Evolutionary conservation across 768 basidiomycete genomes (phyloP).

Genomic region (Crassisporium funariophilum): DNA sequence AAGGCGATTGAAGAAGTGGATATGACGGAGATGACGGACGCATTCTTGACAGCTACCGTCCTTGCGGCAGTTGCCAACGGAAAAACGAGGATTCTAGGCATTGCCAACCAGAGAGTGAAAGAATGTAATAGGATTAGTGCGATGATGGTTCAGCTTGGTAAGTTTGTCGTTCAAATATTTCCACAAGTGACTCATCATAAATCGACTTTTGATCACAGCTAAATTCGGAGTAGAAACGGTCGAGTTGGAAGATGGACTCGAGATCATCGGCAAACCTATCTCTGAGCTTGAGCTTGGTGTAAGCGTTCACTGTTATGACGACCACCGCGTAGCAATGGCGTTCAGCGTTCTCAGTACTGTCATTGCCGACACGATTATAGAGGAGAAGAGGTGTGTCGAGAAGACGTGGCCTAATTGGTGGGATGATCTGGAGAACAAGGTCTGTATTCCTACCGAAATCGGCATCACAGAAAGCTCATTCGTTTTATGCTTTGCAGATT

Average conservation of each 20-base stretch:
- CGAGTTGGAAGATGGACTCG: constrained; percentile 91
- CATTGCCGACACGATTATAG: constrained; percentile 74
- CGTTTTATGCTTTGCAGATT: constrained; percentile 53
- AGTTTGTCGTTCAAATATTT: constrained; percentile 21
- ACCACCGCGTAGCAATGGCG: constrained; percentile 98
- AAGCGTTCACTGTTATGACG: constrained; percentile 94
- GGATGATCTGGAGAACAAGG: constrained; percentile 97
- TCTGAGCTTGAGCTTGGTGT: constrained; percentile 65
- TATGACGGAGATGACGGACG: constrained; percentile 99
- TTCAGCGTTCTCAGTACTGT: constrained; percentile 87
- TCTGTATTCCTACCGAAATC: constrained; percentile 34
- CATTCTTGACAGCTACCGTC: constrained; percentile 93
- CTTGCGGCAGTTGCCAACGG: constrained; percentile 81
- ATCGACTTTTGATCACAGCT: constrained; percentile 43
- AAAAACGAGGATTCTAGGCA: constrained; percentile 85
- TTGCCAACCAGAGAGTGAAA: constrained; percentile 98
- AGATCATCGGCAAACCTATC: constrained; percentile 80
- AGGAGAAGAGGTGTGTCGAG: constrained; percentile 97
- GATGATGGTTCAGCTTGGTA: constrained; percentile 95
- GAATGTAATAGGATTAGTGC: constrained; percentile 97
- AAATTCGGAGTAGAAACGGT: constrained; percentile 94
- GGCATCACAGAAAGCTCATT: background rate
- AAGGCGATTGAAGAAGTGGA: constrained; percentile 86
- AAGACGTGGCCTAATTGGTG: constrained; percentile 99
- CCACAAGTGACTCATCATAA: background rate